Evolutionary conservation across 2,329 filamentous ascomycete species (phyloP).

Genomic region (Aspergillus costaricaensis): DNA sequence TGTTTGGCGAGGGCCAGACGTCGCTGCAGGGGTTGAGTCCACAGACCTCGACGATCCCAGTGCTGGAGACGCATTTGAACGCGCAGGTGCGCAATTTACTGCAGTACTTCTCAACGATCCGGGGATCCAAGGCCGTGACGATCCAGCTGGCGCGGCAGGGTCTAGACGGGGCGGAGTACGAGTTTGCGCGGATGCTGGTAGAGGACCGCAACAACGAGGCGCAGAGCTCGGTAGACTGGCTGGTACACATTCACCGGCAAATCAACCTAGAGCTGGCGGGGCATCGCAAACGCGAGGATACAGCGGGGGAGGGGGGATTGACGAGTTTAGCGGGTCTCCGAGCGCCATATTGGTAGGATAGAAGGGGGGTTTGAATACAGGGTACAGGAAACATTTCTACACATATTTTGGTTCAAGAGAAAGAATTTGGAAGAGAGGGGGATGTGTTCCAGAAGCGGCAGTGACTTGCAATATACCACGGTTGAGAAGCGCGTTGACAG

Average conservation of each 20-base stretch:
- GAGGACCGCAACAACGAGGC: constrained; percentile 98
- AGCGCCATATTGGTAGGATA: constrained; percentile 46
- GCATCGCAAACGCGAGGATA: constrained; percentile 52
- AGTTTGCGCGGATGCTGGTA: constrained; percentile 86
- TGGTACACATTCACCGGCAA: constrained; percentile 89
- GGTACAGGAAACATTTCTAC: neutral
- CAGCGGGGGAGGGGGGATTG: constrained; percentile 44
- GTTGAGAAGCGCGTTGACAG: constrained; percentile 7
- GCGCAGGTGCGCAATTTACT: constrained; percentile 93
- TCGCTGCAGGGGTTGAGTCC: constrained; percentile 77
- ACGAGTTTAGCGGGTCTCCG: constrained; percentile 49
- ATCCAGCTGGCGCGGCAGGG: constrained; percentile 91
- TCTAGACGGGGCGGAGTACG: constrained; percentile 91
- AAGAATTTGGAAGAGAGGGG: neutral
- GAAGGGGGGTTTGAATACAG: neutral
- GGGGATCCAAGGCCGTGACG: constrained; percentile 83
- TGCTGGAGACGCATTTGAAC: constrained; percentile 88
- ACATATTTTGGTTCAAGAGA: too few relatives aligned
- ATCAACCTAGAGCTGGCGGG: constrained; percentile 79
- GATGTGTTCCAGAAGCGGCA: neutral
- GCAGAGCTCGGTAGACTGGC: constrained; percentile 97
- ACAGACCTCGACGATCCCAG: constrained; percentile 75
- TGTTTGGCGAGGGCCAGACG: constrained; percentile 77
- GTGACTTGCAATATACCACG: constrained; percentile 12
- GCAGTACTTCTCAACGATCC: constrained; percentile 76